Evolutionary conservation across 2,329 filamentous ascomycete species (phyloP).

Genomic region (Dothideomycetidae sp.): DNA sequence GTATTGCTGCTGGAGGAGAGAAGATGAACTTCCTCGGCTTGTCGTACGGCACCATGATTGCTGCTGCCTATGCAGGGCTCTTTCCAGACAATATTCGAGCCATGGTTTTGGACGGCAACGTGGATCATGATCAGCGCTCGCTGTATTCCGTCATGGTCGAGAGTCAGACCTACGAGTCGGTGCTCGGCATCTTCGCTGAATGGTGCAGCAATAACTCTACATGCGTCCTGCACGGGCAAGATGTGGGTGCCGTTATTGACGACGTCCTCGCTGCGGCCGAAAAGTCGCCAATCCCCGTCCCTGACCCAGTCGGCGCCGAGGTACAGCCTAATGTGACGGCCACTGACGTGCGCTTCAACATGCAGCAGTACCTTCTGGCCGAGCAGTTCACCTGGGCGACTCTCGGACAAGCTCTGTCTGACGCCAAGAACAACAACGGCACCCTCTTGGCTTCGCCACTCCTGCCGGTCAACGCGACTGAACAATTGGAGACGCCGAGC

Average conservation of each 20-base stretch:
- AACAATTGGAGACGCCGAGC: not conserved
- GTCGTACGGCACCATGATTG: constrained; percentile 34
- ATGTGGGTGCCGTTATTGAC: not conserved
- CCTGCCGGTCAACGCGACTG: not conserved
- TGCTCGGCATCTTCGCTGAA: constrained; percentile 25
- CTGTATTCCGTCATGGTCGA: constrained; percentile 25
- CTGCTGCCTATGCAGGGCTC: constrained; percentile 30
- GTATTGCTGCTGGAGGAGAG: constrained; percentile 23
- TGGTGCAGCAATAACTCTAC: constrained; percentile 23
- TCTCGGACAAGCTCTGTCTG: not conserved
- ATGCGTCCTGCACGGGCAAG: constrained; percentile 21
- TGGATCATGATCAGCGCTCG: constrained; percentile 29
- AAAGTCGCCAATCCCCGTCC: not conserved
- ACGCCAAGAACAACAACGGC: not conserved
- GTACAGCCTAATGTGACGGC: not conserved
- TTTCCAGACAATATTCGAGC: constrained; percentile 25
- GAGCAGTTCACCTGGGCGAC: not conserved
- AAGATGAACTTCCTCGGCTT: constrained; percentile 29
- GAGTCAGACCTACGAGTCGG: constrained; percentile 24
- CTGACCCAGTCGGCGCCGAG: not conserved
- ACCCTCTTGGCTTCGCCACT: not conserved
- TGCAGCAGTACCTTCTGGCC: not conserved
- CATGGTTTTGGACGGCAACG: constrained; percentile 29
- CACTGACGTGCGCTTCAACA: not conserved
- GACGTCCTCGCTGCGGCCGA: not conserved